Conservation (phyloP, 2,329 filamentous ascomycete genomes). For the Pseudogymnoascus sp. region DNA sequence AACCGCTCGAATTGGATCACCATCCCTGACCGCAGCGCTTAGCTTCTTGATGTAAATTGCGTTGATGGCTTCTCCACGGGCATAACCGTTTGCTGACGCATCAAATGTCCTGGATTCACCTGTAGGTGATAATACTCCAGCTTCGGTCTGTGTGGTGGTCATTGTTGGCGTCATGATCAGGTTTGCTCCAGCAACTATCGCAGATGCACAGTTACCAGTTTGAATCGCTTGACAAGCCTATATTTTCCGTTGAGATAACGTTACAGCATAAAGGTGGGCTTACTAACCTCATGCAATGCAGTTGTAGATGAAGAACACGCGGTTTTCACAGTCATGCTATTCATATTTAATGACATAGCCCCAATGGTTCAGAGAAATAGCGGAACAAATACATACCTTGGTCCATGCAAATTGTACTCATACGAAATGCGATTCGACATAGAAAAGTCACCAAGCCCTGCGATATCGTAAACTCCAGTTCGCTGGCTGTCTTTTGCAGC, state of each 20-base stretch:
- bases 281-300: background rate
- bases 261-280: background rate
- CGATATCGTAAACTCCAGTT: slow-evolving; percentile 24
- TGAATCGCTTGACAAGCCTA: background rate
- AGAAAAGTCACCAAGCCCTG: background rate
- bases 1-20: slow-evolving; percentile 36
- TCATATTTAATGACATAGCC: background rate
- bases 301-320: background rate
- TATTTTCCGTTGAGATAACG: background rate
- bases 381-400: background rate
- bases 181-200: slow-evolving; percentile 10
- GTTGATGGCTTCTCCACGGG: slow-evolving; percentile 38
- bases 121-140: slow-evolving; percentile 26
- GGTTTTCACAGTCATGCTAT: background rate
- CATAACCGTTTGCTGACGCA: slow-evolving; percentile 37
- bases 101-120: slow-evolving; percentile 32
- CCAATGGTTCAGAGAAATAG: background rate
- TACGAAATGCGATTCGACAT: background rate
- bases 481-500: slow-evolving; percentile 20
- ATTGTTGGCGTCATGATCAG: slow-evolving; percentile 18
- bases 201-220: slow-evolving; percentile 44
- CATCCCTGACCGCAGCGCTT: slow-evolving; percentile 33
- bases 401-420: background rate
- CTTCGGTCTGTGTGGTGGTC: slow-evolving; percentile 24
- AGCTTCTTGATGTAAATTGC: slow-evolving; percentile 37